Base-by-base conservation (phyloP, 805 yeast genomes). In the Clavispora phyllophila region DNA sequence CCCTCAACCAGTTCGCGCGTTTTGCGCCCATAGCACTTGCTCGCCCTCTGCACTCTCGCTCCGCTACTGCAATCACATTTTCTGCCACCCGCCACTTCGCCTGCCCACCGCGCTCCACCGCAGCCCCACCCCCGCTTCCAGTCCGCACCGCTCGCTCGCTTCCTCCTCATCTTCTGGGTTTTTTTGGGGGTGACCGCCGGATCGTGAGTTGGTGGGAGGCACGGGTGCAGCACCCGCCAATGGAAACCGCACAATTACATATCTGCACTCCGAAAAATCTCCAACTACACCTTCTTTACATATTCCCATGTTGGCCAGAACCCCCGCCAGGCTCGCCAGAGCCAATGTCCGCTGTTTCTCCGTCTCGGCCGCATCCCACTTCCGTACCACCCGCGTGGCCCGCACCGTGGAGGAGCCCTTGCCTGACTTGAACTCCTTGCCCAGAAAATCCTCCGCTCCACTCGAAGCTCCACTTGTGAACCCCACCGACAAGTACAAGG, bases 401-500 rank as follows among this genome's bases (percentile, higher is more conserved):
- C 40, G 43, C 18, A 37, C 40, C 14, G 49, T 50, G 31, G 72
- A 68, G 29, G 53, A 51, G 48, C 55, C 53, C 24, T 59, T 69
- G 46, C 57, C 55, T 20, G 60, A 68, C 54, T 62, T 66, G 49
- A 57, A 56, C 46, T 48, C 60, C 20, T 55, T 68, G 42, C 73
- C 73, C 41, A 65, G 75, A 60, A 62, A 59, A 48, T 55, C 59
- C 39, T 58, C 63, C 14, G 48, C 46, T 23, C 67, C 62, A 9
- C 55, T 54, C 41, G 58, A 61, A 27, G 73, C 65, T 17, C 83
- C 84, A 13, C 61, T 84, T 45, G 79, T 76, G 47, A 85, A 87
- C 67, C 95, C 95, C 34, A 81, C 87, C 41, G 95, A 86, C 51
- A 75, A 79, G 59, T 85, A 81, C 66, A 70, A 69, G 56, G 85